These are phyloP conservation scores for Phytophthora syringae DNA, from an alignment of 352 stramenopile genomes.

Conservation along the genomic window DNA sequence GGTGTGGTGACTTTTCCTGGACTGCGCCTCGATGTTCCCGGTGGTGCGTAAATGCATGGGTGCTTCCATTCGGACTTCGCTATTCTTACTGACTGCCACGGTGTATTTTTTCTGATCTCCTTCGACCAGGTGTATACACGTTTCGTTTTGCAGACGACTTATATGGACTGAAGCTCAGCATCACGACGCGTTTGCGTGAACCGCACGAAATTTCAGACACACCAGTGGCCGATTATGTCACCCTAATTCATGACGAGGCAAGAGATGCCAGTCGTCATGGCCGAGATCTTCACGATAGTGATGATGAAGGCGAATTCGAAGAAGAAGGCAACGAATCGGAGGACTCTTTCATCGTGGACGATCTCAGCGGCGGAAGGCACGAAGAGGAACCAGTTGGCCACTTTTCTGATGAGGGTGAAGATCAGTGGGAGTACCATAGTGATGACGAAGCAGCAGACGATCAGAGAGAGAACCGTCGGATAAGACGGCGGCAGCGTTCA, in stretches of 20 bases:
- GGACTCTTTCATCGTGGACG: constrained; percentile 78
- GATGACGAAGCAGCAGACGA: constrained; percentile 52
- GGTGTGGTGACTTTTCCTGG: constrained; percentile 66
- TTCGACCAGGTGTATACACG: constrained; percentile 64
- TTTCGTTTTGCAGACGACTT: constrained; percentile 74
- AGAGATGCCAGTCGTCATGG: constrained; percentile 32
- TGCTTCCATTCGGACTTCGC: neutral
- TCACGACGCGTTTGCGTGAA: constrained; percentile 58
- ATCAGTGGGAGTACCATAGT: constrained; percentile 28
- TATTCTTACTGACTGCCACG: neutral
- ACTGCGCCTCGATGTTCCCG: constrained; percentile 69
- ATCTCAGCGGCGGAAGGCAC: constrained; percentile 36
- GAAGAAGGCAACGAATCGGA: constrained; percentile 56
- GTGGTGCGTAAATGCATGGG: constrained; percentile 41
- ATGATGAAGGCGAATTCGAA: constrained; percentile 53
- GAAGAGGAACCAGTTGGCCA: constrained; percentile 23
- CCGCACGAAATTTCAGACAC: constrained; percentile 52
- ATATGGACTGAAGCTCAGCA: constrained; percentile 61
- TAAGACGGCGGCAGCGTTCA: constrained; percentile 24
- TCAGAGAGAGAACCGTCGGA: constrained; percentile 19
- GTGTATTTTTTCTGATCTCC: constrained; percentile 9
- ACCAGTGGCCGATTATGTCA: constrained; percentile 37
- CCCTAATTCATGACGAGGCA: constrained; percentile 44
- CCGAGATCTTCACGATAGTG: constrained; percentile 36
- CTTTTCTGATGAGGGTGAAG: constrained; percentile 48